Conservation (phyloP, 2,329 filamentous ascomycete species). For the Coniochaeta pulveracea region DNA sequence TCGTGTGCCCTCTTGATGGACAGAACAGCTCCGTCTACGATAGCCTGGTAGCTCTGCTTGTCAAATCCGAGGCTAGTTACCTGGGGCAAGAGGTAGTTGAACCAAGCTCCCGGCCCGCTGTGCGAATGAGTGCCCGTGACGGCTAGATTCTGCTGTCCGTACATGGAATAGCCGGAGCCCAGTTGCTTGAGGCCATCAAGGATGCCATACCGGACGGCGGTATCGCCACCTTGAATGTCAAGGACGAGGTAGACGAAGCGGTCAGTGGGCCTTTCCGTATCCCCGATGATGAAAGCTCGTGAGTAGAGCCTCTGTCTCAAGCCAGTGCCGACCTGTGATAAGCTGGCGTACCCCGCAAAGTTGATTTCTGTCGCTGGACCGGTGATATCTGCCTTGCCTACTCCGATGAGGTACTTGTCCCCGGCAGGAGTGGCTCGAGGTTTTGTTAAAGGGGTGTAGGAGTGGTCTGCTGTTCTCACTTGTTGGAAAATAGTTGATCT, state of each 20-base stretch:
- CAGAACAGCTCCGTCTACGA: conserved; percentile 71
- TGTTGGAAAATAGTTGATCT: no score
- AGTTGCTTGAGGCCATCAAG: conserved; percentile 57
- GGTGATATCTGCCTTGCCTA: conserved; percentile 43
- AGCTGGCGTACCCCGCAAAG: conserved; percentile 79
- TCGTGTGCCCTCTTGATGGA: conserved; percentile 74
- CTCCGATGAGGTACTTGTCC: conserved; percentile 36
- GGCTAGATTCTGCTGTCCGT: conserved; percentile 72
- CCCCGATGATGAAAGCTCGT: conserved; percentile 76
- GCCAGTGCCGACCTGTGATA: conserved; percentile 68
- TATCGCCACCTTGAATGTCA: conserved; percentile 80
- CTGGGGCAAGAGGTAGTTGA: conserved; percentile 85
- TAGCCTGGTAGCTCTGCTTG: conserved; percentile 73
- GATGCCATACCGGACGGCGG: conserved; percentile 74
- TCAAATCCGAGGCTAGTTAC: conserved; percentile 80
- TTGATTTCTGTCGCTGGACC: conserved; percentile 80
- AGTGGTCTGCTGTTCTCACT: no score
- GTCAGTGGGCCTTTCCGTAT: conserved; percentile 50
- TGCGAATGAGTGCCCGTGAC: conserved; percentile 87
- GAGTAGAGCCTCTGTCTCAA: conserved; percentile 78
- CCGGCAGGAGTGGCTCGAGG: conserved; percentile 13
- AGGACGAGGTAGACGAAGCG: conserved; percentile 78
- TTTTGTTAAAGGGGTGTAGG: conserved; percentile 6
- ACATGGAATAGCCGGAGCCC: conserved; percentile 61
- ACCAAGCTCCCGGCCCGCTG: conserved; percentile 79